Evolutionary conservation across 345 rosid species (phyloP).

Genomic region (Limnanthes douglasii): DNA sequence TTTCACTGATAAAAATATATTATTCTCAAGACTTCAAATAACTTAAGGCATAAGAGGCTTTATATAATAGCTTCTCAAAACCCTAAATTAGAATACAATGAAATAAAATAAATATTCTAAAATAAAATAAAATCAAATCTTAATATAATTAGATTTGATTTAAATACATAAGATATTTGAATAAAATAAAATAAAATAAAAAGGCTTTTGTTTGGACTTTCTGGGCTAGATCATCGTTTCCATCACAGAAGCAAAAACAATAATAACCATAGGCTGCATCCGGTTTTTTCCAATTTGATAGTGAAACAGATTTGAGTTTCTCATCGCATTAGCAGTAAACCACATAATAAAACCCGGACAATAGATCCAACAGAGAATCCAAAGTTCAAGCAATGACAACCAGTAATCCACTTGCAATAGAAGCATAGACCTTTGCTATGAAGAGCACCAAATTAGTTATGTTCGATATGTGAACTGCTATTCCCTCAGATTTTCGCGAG

Average conservation of each 20-base stretch:
- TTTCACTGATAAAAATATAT: too few species aligned
- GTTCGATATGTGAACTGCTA: conserved; percentile 51
- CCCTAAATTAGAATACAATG: too few species aligned
- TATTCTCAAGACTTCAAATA: too few species aligned
- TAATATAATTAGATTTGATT: too few species aligned
- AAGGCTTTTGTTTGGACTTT: too few species aligned
- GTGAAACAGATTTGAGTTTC: conserved; percentile 38
- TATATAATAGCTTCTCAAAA: too few species aligned
- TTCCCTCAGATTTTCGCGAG: conserved; percentile 45
- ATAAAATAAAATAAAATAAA: too few species aligned
- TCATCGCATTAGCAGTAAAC: conserved; percentile 80
- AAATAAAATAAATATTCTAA: too few species aligned
- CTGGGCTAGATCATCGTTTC: too few species aligned
- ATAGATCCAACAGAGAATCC: conserved; percentile 73
- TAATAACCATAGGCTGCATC: conserved; percentile 80
- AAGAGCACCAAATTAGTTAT: conserved; percentile 49
- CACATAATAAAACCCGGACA: conserved; percentile 75
- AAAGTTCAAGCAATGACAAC: conserved; percentile 77
- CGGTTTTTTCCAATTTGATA: conserved; percentile 78
- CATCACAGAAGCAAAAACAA: conserved; percentile 53
- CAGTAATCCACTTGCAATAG: conserved; percentile 51
- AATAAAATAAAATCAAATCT: too few species aligned
- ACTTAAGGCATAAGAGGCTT: too few species aligned
- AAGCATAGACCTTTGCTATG: conserved; percentile 61
- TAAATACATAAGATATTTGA: too few species aligned